These are phyloP conservation scores for Westerdykella ornata DNA, from an alignment of 2,329 filamentous ascomycete genomes.

Conservation along the genomic window DNA sequence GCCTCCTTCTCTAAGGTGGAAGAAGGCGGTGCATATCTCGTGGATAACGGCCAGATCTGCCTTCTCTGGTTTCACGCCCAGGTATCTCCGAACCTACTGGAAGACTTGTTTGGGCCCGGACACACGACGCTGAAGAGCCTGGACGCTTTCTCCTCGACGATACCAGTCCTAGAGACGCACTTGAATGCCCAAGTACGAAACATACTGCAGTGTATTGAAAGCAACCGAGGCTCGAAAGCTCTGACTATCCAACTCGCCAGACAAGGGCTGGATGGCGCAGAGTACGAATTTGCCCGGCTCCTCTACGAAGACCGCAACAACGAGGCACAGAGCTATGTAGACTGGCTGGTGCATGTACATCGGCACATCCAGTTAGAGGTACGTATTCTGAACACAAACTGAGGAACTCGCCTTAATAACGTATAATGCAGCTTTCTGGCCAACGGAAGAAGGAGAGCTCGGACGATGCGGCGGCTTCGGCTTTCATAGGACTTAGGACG, in stretches of 20 bases:
- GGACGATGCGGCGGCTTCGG: slow-evolving; percentile 19
- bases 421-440: slow-evolving; percentile 46
- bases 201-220: slow-evolving; percentile 77
- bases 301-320: slow-evolving; percentile 94
- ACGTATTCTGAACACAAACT: slow-evolving; percentile 10
- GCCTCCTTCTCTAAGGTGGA: slow-evolving; percentile 84
- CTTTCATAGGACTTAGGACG: slow-evolving; percentile 37
- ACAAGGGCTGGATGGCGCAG: slow-evolving; percentile 87
- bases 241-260: slow-evolving; percentile 83
- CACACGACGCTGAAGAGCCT: slow-evolving; percentile 65
- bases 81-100: slow-evolving; percentile 83
- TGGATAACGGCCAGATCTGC: slow-evolving; percentile 91
- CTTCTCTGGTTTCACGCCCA: slow-evolving; percentile 89
- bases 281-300: slow-evolving; percentile 91
- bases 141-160: slow-evolving; percentile 69
- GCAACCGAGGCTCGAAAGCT: slow-evolving; percentile 76
- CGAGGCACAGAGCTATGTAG: slow-evolving; percentile 95
- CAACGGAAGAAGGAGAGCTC: slow-evolving; percentile 64
- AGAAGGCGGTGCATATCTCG: slow-evolving; percentile 85
- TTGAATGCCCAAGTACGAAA: slow-evolving; percentile 94
- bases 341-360: slow-evolving; percentile 96
- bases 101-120: slow-evolving; percentile 81
- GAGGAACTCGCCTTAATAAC: slow-evolving; percentile 6
- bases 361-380: slow-evolving; percentile 83
- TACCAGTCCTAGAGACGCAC: slow-evolving; percentile 84